Percentiles rank a stretch among this genome's conserved stretches.
phyloP scores from a whole-genome alignment of 1,139 yeast genomes.

The Neolecta irregularis region DNA sequence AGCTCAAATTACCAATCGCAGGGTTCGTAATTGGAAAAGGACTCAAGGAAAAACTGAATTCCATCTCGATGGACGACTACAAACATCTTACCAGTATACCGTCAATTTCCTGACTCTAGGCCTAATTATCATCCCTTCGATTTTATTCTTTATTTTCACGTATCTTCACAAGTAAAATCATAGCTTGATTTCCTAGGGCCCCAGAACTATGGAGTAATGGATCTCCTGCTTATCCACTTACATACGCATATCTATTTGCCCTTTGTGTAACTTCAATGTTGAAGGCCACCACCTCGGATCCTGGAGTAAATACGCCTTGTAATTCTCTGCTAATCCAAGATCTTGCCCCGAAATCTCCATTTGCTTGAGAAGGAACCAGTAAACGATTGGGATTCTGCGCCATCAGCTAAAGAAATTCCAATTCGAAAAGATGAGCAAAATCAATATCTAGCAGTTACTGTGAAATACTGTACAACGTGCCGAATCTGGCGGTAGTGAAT shows the following conservation, averaged over 20 bases:
- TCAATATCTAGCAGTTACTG: conserved; percentile 28
- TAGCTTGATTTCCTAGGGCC: too few relatives aligned
- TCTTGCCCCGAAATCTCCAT: conserved; percentile 46
- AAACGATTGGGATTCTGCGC: conserved; percentile 47
- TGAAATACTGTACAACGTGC: conserved; percentile 43
- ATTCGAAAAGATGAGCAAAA: conserved; percentile 14
- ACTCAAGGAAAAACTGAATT: too few relatives aligned
- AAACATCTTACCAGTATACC: too few relatives aligned
- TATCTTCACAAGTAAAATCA: too few relatives aligned
- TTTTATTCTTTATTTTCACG: too few relatives aligned
- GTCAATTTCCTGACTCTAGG: too few relatives aligned
- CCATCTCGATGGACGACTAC: too few relatives aligned
- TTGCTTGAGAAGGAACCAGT: conserved; percentile 28
- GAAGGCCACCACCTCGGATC: conserved; percentile 43
- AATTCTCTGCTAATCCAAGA: not conserved
- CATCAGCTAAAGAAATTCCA: conserved; percentile 39
- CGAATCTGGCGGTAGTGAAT: conserved; percentile 36
- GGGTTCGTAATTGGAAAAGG: too few relatives aligned
- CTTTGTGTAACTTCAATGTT: conserved; percentile 32
- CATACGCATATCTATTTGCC: conserved; percentile 42
- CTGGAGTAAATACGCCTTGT: conserved; percentile 42
- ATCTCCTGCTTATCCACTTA: conserved; percentile 39
- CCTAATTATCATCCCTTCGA: too few relatives aligned
- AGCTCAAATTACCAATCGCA: too few relatives aligned
- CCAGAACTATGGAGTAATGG: conserved; percentile 39